Evolutionary conservation across 1,284 basidiomycete species (phyloP).

Genomic region (Laetiporus sulphureus): DNA sequence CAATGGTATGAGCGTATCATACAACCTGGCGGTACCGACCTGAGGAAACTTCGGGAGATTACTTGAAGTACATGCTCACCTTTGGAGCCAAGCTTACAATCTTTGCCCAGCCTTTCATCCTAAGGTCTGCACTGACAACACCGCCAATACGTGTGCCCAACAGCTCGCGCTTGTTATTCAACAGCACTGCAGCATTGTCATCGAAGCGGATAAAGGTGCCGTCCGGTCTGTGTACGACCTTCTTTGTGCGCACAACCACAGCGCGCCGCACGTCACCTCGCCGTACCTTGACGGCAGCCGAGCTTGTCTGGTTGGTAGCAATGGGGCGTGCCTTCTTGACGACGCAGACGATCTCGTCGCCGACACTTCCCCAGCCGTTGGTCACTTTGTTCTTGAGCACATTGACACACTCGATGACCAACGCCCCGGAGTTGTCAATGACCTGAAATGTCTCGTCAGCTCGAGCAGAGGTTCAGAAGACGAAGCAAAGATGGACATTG

Average conservation of each 20-base stretch:
- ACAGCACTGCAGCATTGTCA: slow-evolving; percentile 93
- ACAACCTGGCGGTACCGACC: slow-evolving; percentile 1
- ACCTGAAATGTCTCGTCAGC: slow-evolving; percentile 43
- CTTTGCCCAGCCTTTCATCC: slow-evolving; percentile 93
- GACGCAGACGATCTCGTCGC: slow-evolving; percentile 97
- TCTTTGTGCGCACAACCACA: slow-evolving; percentile 90
- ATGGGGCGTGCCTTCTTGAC: slow-evolving; percentile 90
- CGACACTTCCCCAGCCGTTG: slow-evolving; percentile 76
- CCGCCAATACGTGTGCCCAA: slow-evolving; percentile 93
- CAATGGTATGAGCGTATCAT: no score
- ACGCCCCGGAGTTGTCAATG: slow-evolving; percentile 98
- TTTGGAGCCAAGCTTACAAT: slow-evolving; percentile 90
- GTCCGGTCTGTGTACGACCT: slow-evolving; percentile 79
- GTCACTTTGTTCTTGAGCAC: slow-evolving; percentile 94
- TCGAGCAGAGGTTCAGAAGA: not conserved
- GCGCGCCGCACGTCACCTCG: slow-evolving; percentile 92
- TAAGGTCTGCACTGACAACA: slow-evolving; percentile 86
- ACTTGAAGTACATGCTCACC: slow-evolving; percentile 37
- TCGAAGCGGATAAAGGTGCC: slow-evolving; percentile 88
- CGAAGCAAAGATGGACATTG: slow-evolving; percentile 50
- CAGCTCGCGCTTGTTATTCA: slow-evolving; percentile 98
- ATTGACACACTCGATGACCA: slow-evolving; percentile 96
- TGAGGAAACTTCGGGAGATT: not conserved
- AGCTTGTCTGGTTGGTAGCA: slow-evolving; percentile 50
- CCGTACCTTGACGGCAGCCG: slow-evolving; percentile 78